phyloP scores from a whole-genome alignment of 257 asterid species.

The Nicotiana paniculata region DNA sequence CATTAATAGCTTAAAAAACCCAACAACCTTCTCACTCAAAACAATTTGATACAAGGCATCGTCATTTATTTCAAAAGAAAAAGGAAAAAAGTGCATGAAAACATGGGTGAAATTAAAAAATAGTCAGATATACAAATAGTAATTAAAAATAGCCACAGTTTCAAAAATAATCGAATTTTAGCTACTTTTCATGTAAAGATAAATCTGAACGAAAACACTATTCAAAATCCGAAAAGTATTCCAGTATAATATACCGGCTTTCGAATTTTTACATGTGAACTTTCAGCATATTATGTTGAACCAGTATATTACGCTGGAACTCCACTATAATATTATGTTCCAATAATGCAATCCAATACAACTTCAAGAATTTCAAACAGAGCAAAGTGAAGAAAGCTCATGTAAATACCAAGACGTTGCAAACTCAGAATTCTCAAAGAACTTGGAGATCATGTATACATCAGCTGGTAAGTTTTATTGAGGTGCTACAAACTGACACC shows the following conservation, averaged over 20 bases:
- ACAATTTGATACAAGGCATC: background rate
- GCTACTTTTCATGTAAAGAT: too few relatives aligned
- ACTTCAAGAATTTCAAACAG: background rate
- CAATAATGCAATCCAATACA: background rate
- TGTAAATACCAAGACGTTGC: background rate
- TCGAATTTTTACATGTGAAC: too few relatives aligned
- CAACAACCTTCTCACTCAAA: background rate
- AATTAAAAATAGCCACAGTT: too few relatives aligned
- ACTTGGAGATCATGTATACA: slow-evolving; percentile 1
- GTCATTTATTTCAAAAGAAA: too few relatives aligned
- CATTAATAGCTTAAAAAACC: too few relatives aligned
- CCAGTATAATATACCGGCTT: too few relatives aligned
- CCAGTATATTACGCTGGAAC: too few relatives aligned
- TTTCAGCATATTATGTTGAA: too few relatives aligned
- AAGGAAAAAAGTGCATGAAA: background rate
- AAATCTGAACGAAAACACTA: too few relatives aligned
- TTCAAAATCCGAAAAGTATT: too few relatives aligned
- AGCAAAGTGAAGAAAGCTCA: background rate
- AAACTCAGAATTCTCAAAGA: background rate
- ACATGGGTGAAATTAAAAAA: background rate
- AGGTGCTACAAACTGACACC: background rate
- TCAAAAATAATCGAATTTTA: too few relatives aligned
- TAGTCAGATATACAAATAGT: too few relatives aligned
- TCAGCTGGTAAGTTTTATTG: slow-evolving; percentile 18
- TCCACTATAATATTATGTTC: background rate